These are phyloP conservation scores for Pseudogymnoascus sp. DNA, from an alignment of 2,329 filamentous ascomycete genomes.

Conservation along the genomic window DNA sequence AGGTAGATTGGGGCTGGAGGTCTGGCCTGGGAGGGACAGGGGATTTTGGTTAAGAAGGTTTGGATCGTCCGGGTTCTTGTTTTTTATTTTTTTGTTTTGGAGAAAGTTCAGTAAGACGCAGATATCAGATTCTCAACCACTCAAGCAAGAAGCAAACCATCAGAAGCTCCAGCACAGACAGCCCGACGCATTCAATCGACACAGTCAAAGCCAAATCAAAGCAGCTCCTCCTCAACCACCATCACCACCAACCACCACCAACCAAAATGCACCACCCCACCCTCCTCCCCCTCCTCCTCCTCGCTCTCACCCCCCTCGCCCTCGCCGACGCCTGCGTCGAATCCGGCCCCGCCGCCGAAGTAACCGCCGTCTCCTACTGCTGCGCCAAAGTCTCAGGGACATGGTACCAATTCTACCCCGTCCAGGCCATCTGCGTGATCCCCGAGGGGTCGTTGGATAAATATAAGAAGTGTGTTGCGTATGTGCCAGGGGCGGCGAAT, in stretches of 20 bases:
- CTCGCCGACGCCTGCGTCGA: conserved; percentile 17
- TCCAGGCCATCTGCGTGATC: conserved; percentile 19
- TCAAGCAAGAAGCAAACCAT: neutral
- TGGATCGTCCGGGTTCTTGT: neutral
- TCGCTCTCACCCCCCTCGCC: conserved; percentile 12
- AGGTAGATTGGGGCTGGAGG: neutral
- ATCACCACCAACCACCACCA: neutral
- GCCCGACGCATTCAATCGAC: neutral
- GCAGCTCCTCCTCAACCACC: neutral
- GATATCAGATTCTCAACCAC: neutral
- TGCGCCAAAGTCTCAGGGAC: conserved; percentile 17
- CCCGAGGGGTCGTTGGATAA: neutral
- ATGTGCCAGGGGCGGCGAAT: conserved; percentile 12
- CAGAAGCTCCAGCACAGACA: neutral
- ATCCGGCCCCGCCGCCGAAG: conserved; percentile 17
- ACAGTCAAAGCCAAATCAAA: neutral
- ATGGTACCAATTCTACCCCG: conserved; percentile 20
- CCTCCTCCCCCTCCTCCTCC: conserved; percentile 10
- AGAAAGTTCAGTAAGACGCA: neutral
- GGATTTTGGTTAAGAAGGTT: conserved; percentile 1
- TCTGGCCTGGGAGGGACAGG: neutral
- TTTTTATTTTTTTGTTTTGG: neutral
- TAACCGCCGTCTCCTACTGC: conserved; percentile 16
- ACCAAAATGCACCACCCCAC: conserved; percentile 14
- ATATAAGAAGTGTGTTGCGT: conserved; percentile 14